Evolutionary conservation across 768 basidiomycete genomes (phyloP).

Genomic region (Suillus spraguei): DNA sequence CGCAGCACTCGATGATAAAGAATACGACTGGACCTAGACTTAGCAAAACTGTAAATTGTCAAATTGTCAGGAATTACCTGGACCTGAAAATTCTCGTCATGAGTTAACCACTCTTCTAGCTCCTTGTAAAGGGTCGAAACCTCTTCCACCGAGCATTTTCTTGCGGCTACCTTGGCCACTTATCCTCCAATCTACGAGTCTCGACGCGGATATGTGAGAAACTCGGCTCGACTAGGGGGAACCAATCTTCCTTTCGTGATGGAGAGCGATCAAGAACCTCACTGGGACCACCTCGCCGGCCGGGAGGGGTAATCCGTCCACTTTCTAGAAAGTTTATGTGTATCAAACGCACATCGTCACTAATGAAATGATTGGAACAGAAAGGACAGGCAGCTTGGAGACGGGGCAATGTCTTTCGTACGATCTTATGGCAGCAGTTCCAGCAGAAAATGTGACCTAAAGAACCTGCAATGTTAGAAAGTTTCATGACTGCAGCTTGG

Average conservation of each 20-base stretch:
- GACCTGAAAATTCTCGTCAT: slow-evolving; percentile 59
- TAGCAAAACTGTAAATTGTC: not conserved
- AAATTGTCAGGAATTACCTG: slow-evolving; percentile 45
- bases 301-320: slow-evolving; percentile 64
- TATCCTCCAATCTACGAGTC: slow-evolving; percentile 72
- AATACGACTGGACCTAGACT: slow-evolving; percentile 48
- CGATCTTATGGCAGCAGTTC: slow-evolving; percentile 75
- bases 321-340: slow-evolving; percentile 74
- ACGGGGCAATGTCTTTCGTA: slow-evolving; percentile 75
- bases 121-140: slow-evolving; percentile 77
- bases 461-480: not conserved
- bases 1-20: slow-evolving; percentile 74
- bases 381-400: slow-evolving; percentile 78
- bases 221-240: slow-evolving; percentile 46
- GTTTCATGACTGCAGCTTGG: slow-evolving; percentile 9
- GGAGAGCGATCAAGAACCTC: slow-evolving; percentile 45
- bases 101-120: slow-evolving; percentile 72
- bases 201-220: slow-evolving; percentile 48
- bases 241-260: slow-evolving; percentile 49
- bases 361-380: slow-evolving; percentile 75
- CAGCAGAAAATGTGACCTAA: slow-evolving; percentile 81
- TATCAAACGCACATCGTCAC: slow-evolving; percentile 69
- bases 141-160: slow-evolving; percentile 88
- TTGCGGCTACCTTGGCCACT: slow-evolving; percentile 76
- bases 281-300: slow-evolving; percentile 52